Conservation (phyloP, 345 rosid genomes). For the Sonneratia alba region DNA sequence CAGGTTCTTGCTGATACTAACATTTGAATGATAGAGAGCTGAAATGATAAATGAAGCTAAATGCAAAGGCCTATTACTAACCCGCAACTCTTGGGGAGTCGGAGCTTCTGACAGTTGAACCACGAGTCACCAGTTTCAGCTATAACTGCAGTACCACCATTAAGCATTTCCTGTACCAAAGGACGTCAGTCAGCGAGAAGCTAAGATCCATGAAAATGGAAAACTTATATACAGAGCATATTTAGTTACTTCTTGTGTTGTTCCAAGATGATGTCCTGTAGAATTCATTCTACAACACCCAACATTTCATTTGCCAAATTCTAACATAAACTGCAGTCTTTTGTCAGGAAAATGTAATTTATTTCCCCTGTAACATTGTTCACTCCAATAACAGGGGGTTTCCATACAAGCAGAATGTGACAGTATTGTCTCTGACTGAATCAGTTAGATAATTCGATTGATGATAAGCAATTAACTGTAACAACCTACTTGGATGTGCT, state of each 20-base stretch:
- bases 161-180: too few species aligned
- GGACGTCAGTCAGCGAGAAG: too few species aligned
- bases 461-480: neutral
- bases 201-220: too few species aligned
- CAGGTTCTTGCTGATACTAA: neutral
- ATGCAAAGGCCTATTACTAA: neutral
- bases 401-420: neutral
- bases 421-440: neutral
- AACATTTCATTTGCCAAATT: too few species aligned
- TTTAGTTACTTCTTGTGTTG: neutral
- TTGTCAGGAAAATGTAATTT: neutral
- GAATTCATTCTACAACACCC: too few species aligned
- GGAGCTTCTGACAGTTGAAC: too few species aligned
- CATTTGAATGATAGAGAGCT: neutral
- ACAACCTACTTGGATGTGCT: conserved; percentile 58
- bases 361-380: neutral
- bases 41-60: neutral
- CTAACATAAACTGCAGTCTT: too few species aligned
- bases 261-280: too few species aligned
- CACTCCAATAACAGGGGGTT: neutral
- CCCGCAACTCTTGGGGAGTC: too few species aligned
- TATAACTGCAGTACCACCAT: too few species aligned
- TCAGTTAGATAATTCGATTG: neutral
- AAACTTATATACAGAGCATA: neutral
- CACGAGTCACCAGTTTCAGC: too few species aligned